Evolutionary conservation across 2,329 filamentous ascomycete genomes (phyloP), one percentile per base, ranked within the genome.

Genomic region (Paecilomyces variotii): DNA sequence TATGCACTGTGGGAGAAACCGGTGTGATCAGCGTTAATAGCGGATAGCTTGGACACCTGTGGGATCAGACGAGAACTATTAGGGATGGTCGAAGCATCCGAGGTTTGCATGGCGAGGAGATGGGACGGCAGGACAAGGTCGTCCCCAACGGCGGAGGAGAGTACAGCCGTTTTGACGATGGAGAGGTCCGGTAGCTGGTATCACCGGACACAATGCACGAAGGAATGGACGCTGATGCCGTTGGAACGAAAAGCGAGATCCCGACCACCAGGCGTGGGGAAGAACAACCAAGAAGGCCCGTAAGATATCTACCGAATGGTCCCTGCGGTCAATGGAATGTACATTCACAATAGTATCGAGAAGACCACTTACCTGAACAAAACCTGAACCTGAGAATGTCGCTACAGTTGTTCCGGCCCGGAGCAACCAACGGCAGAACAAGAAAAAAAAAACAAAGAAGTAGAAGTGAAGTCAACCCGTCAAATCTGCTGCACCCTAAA

Each of bases 1-100:
- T 95, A 97, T 60, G 92, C 91, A 64, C 90, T 91, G 73, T 96
- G 91, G 54, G 92, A 96, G 77, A 96, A 96, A 64, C 91, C 91
- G 54, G 90, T 94, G 67, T 92, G 88, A 71, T 90, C 82, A 62
- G 79, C 79, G 71, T 79, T 80, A 66, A 81, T 86, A 75, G 84
- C 90, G 63, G 88, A 89, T 62, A 90, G 87, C 79, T 95, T 95
- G 58, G 89, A 90, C 62, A 85, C 84, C 69, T 88, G 85, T 65
- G 87, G 86, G 49, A 79, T 80, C 68, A 88, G 88, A 78, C 84
- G 89, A 70, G 73, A 77, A 71, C 68, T 73, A 71, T 79, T 83
- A 66, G 80, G 82, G 64, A 84, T 81, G 66, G 83, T 80, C 65
- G 82, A 81, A 69, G 89, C 87, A 77, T 90, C 75, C 67, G 86